Evolutionary conservation across 371 early-diverging fungal species (phyloP).

Genomic region (Mucor indicus): DNA sequence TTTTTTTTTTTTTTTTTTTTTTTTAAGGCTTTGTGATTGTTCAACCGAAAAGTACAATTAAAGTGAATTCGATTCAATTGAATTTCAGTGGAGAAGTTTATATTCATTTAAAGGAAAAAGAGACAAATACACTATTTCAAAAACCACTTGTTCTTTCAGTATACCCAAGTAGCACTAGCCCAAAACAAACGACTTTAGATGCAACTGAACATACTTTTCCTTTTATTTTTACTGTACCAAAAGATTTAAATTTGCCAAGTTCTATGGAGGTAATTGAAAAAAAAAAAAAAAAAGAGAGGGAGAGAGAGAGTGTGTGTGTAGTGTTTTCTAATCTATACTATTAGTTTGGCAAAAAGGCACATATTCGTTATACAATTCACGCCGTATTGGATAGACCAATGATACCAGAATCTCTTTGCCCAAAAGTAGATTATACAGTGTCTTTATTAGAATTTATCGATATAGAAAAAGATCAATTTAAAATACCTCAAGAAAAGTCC

Average conservation of each 20-base stretch:
- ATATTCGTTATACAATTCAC: slow-evolving; percentile 37
- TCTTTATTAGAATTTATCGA: slow-evolving; percentile 43
- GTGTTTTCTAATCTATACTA: no score
- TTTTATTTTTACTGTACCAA: slow-evolving; percentile 42
- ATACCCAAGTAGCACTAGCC: slow-evolving; percentile 7
- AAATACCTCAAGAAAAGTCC: slow-evolving; percentile 27
- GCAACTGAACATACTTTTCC: slow-evolving; percentile 37
- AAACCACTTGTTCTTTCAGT: slow-evolving; percentile 22
- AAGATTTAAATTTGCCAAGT: slow-evolving; percentile 38
- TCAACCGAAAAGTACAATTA: slow-evolving; percentile 38
- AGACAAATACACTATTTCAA: slow-evolving; percentile 35
- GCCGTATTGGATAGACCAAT: slow-evolving; percentile 39
- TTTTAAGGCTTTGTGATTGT: slow-evolving; percentile 34
- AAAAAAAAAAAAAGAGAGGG: background rate
- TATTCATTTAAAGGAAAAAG: slow-evolving; percentile 37
- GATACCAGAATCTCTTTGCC: slow-evolving; percentile 41
- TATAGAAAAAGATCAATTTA: slow-evolving; percentile 23
- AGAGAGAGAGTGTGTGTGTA: background rate
- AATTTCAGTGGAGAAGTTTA: slow-evolving; percentile 36
- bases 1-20: background rate
- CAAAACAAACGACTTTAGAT: slow-evolving; percentile 25
- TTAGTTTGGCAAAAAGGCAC: slow-evolving; percentile 29
- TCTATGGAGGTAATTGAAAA: slow-evolving; percentile 37
- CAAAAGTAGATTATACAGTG: slow-evolving; percentile 37
- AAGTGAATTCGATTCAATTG: slow-evolving; percentile 41